Conservation (phyloP, 176 grass and related monocot species). For the Poa annua region DNA sequence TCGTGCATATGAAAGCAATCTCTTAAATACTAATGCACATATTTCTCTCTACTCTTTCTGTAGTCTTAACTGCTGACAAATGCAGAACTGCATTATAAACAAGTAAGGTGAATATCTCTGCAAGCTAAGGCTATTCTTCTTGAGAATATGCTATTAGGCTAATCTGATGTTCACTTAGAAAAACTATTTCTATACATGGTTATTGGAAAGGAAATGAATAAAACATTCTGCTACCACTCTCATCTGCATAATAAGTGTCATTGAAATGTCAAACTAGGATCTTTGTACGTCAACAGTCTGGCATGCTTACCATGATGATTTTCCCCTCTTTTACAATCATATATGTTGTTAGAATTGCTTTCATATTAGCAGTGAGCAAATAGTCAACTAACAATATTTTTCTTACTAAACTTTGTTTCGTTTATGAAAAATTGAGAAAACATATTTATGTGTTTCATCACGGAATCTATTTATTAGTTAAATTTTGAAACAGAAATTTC, state of each 20-base stretch:
- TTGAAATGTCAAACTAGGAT: not conserved
- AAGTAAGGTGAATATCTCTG: not conserved
- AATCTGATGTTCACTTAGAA: not conserved
- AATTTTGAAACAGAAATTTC: not conserved
- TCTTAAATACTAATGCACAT: not conserved
- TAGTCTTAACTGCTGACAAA: not conserved
- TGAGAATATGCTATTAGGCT: not conserved
- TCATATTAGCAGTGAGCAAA: not conserved
- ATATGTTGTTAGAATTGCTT: not conserved
- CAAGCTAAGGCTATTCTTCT: constrained; percentile 6
- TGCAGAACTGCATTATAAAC: constrained; percentile 8
- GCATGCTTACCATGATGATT: not conserved
- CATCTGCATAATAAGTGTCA: not conserved
- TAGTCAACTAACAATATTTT: not conserved
- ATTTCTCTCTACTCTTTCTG: not conserved
- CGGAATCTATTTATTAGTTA: not conserved
- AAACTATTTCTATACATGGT: not conserved
- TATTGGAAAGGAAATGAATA: not conserved
- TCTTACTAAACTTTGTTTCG: not conserved
- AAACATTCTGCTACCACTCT: not conserved
- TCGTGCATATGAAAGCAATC: constrained; percentile 28
- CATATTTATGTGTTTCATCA: not conserved
- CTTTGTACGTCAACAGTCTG: not conserved
- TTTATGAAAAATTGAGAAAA: not conserved
- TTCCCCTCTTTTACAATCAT: not conserved